Evolutionary conservation across 2,329 filamentous ascomycete species (phyloP), one percentile per base, ranked within the genome.

Genomic region (Cercospora zeae-maydis): DNA sequence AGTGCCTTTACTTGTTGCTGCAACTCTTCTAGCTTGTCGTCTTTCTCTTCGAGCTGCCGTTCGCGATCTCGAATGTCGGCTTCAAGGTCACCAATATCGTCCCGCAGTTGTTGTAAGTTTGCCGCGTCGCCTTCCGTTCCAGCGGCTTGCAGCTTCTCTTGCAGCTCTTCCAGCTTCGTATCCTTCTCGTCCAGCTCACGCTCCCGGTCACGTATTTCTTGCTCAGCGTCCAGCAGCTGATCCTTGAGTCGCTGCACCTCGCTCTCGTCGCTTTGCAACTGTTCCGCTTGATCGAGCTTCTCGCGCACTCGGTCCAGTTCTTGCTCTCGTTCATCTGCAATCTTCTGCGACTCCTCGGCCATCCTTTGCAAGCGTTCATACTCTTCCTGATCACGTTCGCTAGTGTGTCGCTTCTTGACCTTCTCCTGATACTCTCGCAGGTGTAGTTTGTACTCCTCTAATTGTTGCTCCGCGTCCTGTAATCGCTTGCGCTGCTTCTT

Each of bases 401-500:
- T 88, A 2, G 70, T 70, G 66, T 92, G 87, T 71, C 89, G 89
- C 71, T 86, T 86, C 76, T 91, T 92, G 59, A 91, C 84, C 71
- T 89, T 90, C 64, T 96, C 90, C 66, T 93, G 90, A 64, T 96
- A 85, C 66, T 96, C 91, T 61, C 88, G 79, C 67, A 97, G 86
- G 74, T 96, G 91, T 70, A 89, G 83, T 59, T 89, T 86, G 75
- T 96, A 96, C 63, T 84, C 83, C 73, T 96, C 93, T 2, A 98
- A 83, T 64, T 97, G 92, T 67, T 87, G 88, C 78, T 98, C 93
- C 3, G 93, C 93, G 21, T 87, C 84, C 19, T 85, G 86, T 10
- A 99, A 81, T 42, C 89, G 88, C 75, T 96, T 98, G 75, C 90
- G 91, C 79, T 93, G 95, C 67, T 88, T 87, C 69, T 90, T 86